Conservation (phyloP, 495 filamentous ascomycete genomes). For the Penicillium cosmopolitanum region DNA sequence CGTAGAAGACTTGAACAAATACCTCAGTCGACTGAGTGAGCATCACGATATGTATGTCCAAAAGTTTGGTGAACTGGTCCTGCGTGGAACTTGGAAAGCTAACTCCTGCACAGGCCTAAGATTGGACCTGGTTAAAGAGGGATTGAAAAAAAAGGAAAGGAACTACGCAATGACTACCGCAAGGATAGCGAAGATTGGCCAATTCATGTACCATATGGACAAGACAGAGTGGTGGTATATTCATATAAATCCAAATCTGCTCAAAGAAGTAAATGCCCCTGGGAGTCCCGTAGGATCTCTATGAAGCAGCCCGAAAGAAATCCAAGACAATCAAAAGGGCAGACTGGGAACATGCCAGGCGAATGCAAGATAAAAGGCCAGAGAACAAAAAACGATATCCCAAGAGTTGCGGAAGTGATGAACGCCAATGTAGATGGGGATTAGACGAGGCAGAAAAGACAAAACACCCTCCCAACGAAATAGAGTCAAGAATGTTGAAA, state of each 20-base stretch:
- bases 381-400: background rate
- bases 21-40: constrained; percentile 87
- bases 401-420: background rate
- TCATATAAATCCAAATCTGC: constrained; percentile 12
- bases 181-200: background rate
- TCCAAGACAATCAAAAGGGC: constrained; percentile 2
- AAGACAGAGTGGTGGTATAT: constrained; percentile 13
- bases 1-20: constrained; percentile 94
- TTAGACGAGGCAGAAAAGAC: constrained; percentile 7
- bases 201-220: constrained; percentile 12
- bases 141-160: background rate
- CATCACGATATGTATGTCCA: constrained; percentile 88
- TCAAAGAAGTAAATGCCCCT: constrained; percentile 18
- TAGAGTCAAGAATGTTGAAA: constrained; percentile 1
- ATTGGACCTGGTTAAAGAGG: constrained; percentile 70
- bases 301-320: constrained; percentile 22
- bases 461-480: constrained; percentile 6
- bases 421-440: constrained; percentile 23
- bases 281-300: constrained; percentile 29
- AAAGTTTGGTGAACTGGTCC: constrained; percentile 1
- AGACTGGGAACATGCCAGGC: constrained; percentile 11
- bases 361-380: constrained; percentile 18
- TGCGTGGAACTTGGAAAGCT: background rate
- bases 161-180: background rate
- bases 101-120: constrained; percentile 57